phyloP scores from a whole-genome alignment of 1,284 basidiomycete genomes.

The Dichomitus squalens region DNA sequence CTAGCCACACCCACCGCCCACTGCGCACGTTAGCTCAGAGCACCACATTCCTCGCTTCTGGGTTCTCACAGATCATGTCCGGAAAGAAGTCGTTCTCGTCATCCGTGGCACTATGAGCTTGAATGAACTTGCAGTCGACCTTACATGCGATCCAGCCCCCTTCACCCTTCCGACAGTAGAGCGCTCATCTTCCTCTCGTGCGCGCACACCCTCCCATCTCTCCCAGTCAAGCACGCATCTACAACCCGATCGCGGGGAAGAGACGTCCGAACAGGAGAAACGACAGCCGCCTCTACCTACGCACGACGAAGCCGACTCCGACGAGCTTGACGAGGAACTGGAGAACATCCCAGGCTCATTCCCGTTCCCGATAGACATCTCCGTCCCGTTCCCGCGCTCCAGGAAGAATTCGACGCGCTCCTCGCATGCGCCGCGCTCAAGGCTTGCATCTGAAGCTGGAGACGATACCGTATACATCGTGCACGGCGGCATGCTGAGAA shows the following conservation, averaged over 20 bases:
- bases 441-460: constrained; percentile 13
- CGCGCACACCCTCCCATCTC: background rate
- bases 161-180: constrained; percentile 48
- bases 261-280: constrained; percentile 23
- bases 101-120: constrained; percentile 82
- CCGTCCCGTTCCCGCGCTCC: constrained; percentile 24
- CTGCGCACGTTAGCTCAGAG: constrained; percentile 62
- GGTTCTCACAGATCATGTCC: constrained; percentile 76
- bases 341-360: constrained; percentile 35
- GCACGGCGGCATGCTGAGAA: constrained; percentile 79
- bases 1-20: constrained; percentile 20
- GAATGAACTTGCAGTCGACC: constrained; percentile 81
- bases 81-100: constrained; percentile 74
- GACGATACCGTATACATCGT: constrained; percentile 52
- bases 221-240: constrained; percentile 1
- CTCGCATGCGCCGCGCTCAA: constrained; percentile 1
- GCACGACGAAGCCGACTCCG: constrained; percentile 2
- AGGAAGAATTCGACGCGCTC: constrained; percentile 10
- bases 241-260: background rate
- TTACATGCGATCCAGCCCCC: constrained; percentile 73
- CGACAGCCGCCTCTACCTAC: constrained; percentile 1
- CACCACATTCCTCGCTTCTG: constrained; percentile 79
- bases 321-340: constrained; percentile 29
- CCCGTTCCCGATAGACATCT: constrained; percentile 34
- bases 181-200: constrained; percentile 1